Evolutionary conservation across 2,329 filamentous ascomycete species (phyloP), one percentile per base, ranked within the genome.

Genomic region (Hawksworthiomyces lignivorus): DNA sequence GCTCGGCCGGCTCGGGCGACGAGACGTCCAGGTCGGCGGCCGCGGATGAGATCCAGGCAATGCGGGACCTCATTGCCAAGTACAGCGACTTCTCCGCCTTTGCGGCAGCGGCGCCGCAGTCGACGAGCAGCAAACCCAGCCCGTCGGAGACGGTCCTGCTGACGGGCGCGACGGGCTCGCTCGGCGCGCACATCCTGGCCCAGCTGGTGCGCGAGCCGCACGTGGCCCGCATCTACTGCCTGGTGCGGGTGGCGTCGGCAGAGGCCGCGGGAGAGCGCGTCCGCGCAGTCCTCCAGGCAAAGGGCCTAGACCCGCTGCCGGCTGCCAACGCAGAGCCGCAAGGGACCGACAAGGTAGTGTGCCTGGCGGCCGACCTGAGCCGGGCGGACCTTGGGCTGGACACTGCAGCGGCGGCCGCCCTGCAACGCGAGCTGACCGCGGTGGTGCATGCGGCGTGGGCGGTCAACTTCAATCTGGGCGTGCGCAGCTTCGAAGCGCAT

Each of bases 161-260:
- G 33, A 36, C 29, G 7, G 81, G 81, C 2, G 71, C 73, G 1
- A 84, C 81, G 0, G 81, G 81, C 1, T 80, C 78, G 2, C 63
- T 84, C 0, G 81, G 81, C 2, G 67, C 75, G 0, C 77, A 82
- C 49, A 61, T 81, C 1, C 64, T 77, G 2, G 69, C 72, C 4
- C 70, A 77, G n/a, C 68, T 85, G 12, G 70, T 73, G 2, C 63
- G 68, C 3, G 65, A 73, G n/a, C 67, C 74, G 10, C 72, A 73
- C 17, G 64, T 85, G 24, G 58, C 62, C 24, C 60, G 59, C 7
- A 59, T 79, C 2, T 76, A 72, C 60, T 70, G 69, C 41, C 62
- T 77, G 3, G 68, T 76, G 5, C 65, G 75, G 24, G 70, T 70
- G 3, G 51, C 46, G 7, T 47, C 52, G 18, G 32, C 48, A 5